phyloP scores from a whole-genome alignment of 202 grass and related monocot species.

The Eragrostis tef region DNA sequence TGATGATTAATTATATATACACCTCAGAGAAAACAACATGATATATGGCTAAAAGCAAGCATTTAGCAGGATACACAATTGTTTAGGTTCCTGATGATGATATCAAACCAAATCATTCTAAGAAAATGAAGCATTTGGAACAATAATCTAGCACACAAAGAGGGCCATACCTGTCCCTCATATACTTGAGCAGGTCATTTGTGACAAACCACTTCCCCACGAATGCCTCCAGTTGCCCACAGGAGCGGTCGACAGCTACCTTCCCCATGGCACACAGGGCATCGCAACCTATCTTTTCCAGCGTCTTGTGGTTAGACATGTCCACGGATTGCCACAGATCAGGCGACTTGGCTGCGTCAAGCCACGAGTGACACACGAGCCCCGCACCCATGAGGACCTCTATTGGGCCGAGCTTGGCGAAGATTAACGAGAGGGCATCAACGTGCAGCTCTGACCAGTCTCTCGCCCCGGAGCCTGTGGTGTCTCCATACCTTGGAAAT shows the following conservation, averaged over 20 bases:
- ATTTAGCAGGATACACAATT: too few species aligned
- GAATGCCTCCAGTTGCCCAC: not conserved
- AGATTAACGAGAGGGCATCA: not conserved
- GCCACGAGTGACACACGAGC: not conserved
- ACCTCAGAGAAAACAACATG: too few species aligned
- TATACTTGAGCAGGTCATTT: not conserved
- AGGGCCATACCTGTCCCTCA: not conserved
- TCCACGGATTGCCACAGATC: not conserved
- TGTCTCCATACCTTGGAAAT: too few species aligned
- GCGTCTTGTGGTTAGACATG: not conserved
- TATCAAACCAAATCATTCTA: too few species aligned
- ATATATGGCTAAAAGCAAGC: too few species aligned
- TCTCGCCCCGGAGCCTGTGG: too few species aligned
- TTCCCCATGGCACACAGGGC: not conserved
- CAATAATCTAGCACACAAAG: not conserved
- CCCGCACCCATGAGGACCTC: not conserved
- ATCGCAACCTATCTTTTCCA: too few species aligned
- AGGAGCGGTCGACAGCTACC: constrained; percentile 12
- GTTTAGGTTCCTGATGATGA: too few species aligned
- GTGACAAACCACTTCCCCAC: not conserved
- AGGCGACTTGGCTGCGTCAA: not conserved
- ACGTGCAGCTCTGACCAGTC: not conserved
- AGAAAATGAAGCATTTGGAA: not conserved
- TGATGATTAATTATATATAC: too few species aligned
- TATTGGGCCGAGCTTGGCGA: not conserved